Conservation (phyloP, 805 yeast genomes). For the Kuraishia borneana region DNA sequence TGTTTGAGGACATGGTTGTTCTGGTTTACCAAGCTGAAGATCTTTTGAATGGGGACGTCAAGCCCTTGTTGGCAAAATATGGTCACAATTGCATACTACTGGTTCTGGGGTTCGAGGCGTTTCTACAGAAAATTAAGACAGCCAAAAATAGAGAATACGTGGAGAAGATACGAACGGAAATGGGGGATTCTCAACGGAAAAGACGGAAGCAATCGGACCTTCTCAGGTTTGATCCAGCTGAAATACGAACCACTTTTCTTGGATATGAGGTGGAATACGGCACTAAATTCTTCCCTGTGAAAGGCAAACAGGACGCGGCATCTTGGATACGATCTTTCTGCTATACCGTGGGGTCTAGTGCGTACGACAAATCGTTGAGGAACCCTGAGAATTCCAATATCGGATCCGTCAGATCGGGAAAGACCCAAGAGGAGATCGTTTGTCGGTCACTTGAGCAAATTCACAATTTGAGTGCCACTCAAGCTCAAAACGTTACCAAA, state of each 20-base stretch:
- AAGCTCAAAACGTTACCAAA: slow-evolving; percentile 31
- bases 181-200: slow-evolving; percentile 4
- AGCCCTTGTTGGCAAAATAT: slow-evolving; percentile 11
- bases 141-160: slow-evolving; percentile 35
- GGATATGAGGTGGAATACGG: slow-evolving; percentile 29
- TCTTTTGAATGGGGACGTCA: slow-evolving; percentile 22
- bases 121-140: slow-evolving; percentile 29
- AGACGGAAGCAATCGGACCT: neutral
- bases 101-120: slow-evolving; percentile 37
- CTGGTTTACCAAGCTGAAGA: slow-evolving; percentile 35
- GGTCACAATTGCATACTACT: slow-evolving; percentile 28
- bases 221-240: neutral
- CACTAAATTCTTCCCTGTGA: slow-evolving; percentile 38
- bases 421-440: slow-evolving; percentile 32
- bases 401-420: slow-evolving; percentile 44
- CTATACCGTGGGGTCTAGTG: slow-evolving; percentile 37
- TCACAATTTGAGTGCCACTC: slow-evolving; percentile 42
- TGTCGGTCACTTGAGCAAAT: slow-evolving; percentile 43
- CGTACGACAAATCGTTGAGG: slow-evolving; percentile 46
- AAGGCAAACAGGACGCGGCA: slow-evolving; percentile 31
- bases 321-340: slow-evolving; percentile 48
- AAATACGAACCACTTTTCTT: neutral
- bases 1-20: slow-evolving; percentile 31
- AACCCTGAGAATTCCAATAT: slow-evolving; percentile 44
- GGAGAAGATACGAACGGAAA: slow-evolving; percentile 20